These are phyloP conservation scores for Rhynchospora breviuscula DNA, from an alignment of 176 grass and related monocot species.

Conservation along the genomic window DNA sequence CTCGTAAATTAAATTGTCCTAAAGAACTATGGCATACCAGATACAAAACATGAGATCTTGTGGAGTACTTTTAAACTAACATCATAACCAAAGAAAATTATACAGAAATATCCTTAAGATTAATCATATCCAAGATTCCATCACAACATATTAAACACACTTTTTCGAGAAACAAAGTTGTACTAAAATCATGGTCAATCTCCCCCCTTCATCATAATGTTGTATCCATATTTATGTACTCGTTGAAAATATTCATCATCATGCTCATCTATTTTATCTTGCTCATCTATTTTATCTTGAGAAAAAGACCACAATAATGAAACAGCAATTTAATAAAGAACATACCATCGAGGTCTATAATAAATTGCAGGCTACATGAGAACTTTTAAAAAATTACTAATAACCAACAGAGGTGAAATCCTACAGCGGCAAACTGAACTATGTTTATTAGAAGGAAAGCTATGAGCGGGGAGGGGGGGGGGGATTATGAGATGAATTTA, in stretches of 20 bases:
- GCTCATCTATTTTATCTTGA: not conserved
- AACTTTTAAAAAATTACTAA: not conserved
- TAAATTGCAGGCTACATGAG: not conserved
- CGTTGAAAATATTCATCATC: not conserved
- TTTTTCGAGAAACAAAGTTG: not conserved
- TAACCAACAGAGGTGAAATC: not conserved
- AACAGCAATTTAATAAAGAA: not conserved
- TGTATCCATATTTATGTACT: not conserved
- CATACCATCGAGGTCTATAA: not conserved
- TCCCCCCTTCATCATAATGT: not conserved
- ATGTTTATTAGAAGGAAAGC: not conserved
- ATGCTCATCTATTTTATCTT: not conserved
- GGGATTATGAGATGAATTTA: not conserved
- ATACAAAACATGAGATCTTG: conserved; percentile 14
- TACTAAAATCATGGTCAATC: not conserved
- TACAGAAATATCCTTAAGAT: not conserved
- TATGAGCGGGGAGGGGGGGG: not conserved
- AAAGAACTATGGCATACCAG: not conserved
- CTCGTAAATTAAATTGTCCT: not conserved
- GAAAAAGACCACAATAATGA: not conserved
- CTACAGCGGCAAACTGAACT: not conserved
- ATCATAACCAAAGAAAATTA: not conserved
- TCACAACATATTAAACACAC: not conserved
- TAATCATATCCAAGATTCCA: not conserved
- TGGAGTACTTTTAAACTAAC: too few relatives aligned